Evolutionary conservation across 495 filamentous ascomycete species (phyloP).

Genomic region (Aspergillus heteromorphus): DNA sequence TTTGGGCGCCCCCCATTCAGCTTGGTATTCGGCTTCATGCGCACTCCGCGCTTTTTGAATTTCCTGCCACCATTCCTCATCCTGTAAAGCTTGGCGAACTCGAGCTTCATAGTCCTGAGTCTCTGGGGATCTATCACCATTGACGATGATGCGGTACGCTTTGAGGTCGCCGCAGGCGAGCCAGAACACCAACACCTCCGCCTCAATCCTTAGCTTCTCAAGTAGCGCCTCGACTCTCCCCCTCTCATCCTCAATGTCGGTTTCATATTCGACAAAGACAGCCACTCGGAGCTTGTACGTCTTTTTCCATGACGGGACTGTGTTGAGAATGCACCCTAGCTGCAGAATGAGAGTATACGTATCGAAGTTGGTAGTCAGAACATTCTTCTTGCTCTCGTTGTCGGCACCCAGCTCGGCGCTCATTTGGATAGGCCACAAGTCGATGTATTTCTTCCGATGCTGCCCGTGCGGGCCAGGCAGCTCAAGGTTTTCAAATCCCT

Average conservation of each 20-base stretch:
- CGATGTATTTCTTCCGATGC: slow-evolving; percentile 72
- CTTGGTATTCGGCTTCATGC: slow-evolving; percentile 1
- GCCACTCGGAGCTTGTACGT: slow-evolving; percentile 67
- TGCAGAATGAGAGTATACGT: slow-evolving; percentile 87
- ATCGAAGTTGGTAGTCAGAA: slow-evolving; percentile 86
- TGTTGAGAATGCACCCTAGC: slow-evolving; percentile 77
- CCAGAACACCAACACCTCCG: slow-evolving; percentile 75
- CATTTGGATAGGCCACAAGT: slow-evolving; percentile 84
- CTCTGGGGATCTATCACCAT: slow-evolving; percentile 47
- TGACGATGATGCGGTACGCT: slow-evolving; percentile 74
- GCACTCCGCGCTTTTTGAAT: slow-evolving; percentile 53
- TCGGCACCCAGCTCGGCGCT: slow-evolving; percentile 72
- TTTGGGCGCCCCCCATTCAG: slow-evolving; percentile 12
- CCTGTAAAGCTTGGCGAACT: slow-evolving; percentile 56
- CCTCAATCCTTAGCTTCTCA: slow-evolving; percentile 76
- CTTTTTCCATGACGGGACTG: slow-evolving; percentile 78
- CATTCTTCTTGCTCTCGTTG: slow-evolving; percentile 53
- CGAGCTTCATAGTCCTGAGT: slow-evolving; percentile 41
- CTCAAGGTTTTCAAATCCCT: slow-evolving; percentile 73
- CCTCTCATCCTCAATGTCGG: slow-evolving; percentile 74
- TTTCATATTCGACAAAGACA: slow-evolving; percentile 88
- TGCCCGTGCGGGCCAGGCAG: slow-evolving; percentile 52
- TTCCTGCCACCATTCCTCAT: slow-evolving; percentile 81
- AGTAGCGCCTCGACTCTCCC: slow-evolving; percentile 67
- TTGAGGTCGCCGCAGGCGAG: slow-evolving; percentile 67